Evolutionary conservation across 495 filamentous ascomycete genomes (phyloP), one percentile per base, ranked within the genome.

Genomic region (Aspergillus hancockii): DNA sequence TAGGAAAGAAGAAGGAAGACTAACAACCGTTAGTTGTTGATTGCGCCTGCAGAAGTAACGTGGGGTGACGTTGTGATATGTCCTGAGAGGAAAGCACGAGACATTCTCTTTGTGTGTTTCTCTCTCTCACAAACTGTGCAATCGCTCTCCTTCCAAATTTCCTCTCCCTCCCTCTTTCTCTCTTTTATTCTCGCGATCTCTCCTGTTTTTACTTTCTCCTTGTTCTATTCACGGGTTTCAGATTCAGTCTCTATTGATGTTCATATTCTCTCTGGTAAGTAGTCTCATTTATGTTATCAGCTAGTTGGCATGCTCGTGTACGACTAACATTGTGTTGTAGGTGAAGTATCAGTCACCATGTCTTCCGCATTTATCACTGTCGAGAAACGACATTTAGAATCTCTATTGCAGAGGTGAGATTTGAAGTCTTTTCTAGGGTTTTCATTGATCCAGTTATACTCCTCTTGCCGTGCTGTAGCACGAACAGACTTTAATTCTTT

Each of bases 301-400:
- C 14, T 14, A 23, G 19, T 10, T 13, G 2, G 16, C 36, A 3
- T 4, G 12, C 36, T 40, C 3, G 12, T 40, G 12, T 40, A 40
- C 36, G 3, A 40, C 16, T n/a, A 40, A n/a, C n/a, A n/a, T n/a
- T n/a, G n/a, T 40, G 9, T 3, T 40, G 25, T 40, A 40, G 16
- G 16, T 12, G 12, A 40, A 3, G 13, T 21, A 21, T 23, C 43
- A 23, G 16, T n/a, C 16, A 47, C 43, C 43, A 47, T 47, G 43
- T 47, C 43, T 47, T 58, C 67, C 14, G 59, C 69, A 46, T 75
- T 75, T 61, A 76, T 85, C 31, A 83, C 81, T 14, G 70, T 83
- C 52, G 79, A 81, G 49, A 79, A 77, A 54, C 71, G 63, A 9
- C 80, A 85, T 69, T 81, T 82, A 52, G 78, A 84, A 60, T 76